Evolutionary conservation across 306 rosid genomes (phyloP).

Genomic region (Dryas drummondii): DNA sequence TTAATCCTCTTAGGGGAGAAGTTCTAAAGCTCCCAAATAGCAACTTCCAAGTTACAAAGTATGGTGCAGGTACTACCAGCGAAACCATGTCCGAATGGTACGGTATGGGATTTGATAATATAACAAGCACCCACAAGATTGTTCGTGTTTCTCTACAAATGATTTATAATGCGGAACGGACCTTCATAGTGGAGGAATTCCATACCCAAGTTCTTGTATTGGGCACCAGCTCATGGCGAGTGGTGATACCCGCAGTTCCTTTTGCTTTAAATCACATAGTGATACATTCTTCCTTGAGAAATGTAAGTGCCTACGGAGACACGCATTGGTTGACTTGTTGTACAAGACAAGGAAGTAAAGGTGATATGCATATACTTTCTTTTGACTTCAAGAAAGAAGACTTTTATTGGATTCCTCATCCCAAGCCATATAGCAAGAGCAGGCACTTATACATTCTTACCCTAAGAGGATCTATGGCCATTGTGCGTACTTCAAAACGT

Average conservation of each 20-base stretch:
- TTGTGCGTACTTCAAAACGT: neutral
- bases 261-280: no score
- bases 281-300: neutral
- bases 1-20: no score
- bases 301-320: neutral
- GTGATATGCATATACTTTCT: neutral
- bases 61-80: neutral
- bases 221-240: neutral
- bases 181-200: no score
- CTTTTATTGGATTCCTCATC: neutral
- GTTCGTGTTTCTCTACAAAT: neutral
- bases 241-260: neutral
- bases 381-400: no score
- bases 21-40: neutral
- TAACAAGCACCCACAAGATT: neutral
- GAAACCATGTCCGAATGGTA: neutral
- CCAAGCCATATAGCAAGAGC: no score
- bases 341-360: neutral
- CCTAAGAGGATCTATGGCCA: neutral
- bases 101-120: constrained; percentile 7
- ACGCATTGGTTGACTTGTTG: neutral
- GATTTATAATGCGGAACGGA: neutral
- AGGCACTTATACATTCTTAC: neutral
- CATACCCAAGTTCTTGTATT: neutral
- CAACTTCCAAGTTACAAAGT: neutral